These are phyloP conservation scores for Neofusicoccum laricinum DNA, from an alignment of 2,329 filamentous ascomycete species.

Conservation along the genomic window DNA sequence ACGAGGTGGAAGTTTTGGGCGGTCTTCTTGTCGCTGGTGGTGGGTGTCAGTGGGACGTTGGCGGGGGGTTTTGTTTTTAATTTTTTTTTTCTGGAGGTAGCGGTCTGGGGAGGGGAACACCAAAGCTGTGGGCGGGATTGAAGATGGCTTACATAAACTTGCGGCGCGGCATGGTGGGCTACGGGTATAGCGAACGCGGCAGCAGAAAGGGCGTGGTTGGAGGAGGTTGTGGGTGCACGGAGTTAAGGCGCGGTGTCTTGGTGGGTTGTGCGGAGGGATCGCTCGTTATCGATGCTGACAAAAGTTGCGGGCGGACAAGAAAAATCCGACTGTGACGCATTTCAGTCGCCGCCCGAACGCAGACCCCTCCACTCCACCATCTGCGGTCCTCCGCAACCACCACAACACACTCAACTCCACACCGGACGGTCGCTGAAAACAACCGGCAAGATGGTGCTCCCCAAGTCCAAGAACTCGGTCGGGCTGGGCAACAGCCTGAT, in stretches of 20 bases:
- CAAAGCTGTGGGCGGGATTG: neutral
- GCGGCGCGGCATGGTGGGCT: constrained; percentile 48
- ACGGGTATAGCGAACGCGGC: neutral
- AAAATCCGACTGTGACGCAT: constrained; percentile 15
- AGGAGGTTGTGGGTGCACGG: neutral
- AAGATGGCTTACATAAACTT: constrained; percentile 67
- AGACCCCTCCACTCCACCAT: constrained; percentile 18
- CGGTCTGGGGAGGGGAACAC: neutral
- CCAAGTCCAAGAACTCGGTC: constrained; percentile 93
- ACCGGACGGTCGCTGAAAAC: constrained; percentile 5
- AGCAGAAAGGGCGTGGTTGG: neutral
- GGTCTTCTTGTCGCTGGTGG: constrained; percentile 75
- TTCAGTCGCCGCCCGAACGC: constrained; percentile 7
- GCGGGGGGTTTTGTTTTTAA: neutral
- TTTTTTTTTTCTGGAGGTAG: neutral
- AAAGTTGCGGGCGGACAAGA: constrained; percentile 18
- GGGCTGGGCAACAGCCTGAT: constrained; percentile 96
- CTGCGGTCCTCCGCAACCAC: constrained; percentile 18
- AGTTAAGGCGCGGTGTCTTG: constrained; percentile 9
- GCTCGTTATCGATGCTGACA: constrained; percentile 16
- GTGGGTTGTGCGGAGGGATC: constrained; percentile 3
- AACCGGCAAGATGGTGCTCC: constrained; percentile 60
- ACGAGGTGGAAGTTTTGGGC: constrained; percentile 93
- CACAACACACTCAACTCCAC: constrained; percentile 21
- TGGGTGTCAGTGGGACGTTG: constrained; percentile 27